phyloP scores from a whole-genome alignment of 176 grass and related monocot genomes.

The Aegilops longissima region DNA sequence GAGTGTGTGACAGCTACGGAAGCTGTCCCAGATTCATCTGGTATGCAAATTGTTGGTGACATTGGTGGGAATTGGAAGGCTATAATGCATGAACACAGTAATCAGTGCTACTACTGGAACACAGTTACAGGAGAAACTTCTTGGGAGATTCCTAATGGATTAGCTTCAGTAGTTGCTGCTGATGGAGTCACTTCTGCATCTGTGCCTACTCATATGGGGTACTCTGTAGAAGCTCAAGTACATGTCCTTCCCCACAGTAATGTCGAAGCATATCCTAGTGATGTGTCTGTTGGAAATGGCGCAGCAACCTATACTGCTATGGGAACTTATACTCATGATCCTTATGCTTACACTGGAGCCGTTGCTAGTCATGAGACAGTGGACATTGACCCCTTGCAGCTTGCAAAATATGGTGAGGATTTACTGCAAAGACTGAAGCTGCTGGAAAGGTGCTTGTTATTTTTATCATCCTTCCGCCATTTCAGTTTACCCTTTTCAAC shows the following conservation, averaged over 20 bases:
- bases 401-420: conserved; percentile 78
- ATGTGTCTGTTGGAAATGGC: conserved; percentile 37
- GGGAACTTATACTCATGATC: conserved; percentile 47
- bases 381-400: conserved; percentile 72
- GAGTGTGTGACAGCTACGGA: conserved; percentile 17
- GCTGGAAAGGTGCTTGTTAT: conserved; percentile 54
- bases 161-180: conserved; percentile 31
- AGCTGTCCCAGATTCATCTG: conserved; percentile 42
- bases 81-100: conserved; percentile 85
- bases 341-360: conserved; percentile 44
- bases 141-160: conserved; percentile 77
- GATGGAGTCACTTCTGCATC: conserved; percentile 36
- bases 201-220: conserved; percentile 32
- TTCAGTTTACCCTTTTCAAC: conserved; percentile 18
- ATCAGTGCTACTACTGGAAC: conserved; percentile 97
- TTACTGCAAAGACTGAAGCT: conserved; percentile 75
- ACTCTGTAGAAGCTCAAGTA: conserved; percentile 38
- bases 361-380: conserved; percentile 28
- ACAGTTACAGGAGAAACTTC: conserved; percentile 93
- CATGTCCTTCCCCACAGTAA: conserved; percentile 38
- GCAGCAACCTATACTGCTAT: conserved; percentile 41
- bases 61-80: conserved; percentile 78
- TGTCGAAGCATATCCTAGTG: conserved; percentile 43
- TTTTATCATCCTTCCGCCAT: conserved; percentile 23
- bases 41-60: conserved; percentile 84